Evolutionary conservation across 495 filamentous ascomycete species (phyloP), one percentile per base, ranked within the genome.

Genomic region (Lasiosphaeris hirsuta): DNA sequence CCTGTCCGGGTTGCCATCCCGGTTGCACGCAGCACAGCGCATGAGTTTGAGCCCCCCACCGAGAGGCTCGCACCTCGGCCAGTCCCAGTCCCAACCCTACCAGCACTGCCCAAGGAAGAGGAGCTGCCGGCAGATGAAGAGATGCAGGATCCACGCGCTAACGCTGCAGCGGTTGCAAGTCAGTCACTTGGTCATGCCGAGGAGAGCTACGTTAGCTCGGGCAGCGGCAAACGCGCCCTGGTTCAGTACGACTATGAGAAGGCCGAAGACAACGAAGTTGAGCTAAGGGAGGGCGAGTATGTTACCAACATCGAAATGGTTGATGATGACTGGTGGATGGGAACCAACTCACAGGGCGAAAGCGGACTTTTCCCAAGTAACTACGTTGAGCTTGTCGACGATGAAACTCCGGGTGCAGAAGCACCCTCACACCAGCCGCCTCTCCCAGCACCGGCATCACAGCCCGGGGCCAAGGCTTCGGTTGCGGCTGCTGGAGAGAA

Each of bases 251-350:
- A 99, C 66, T 99, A 99, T 62, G 92, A 96, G 58, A 96, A 92
- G 68, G 91, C 90, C 3, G 94, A 99, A 71, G 90, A 96, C 54
- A 99, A 99, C 67, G 94, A 99, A 69, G 77, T 97, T 42, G 90
- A 96, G 55, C 78, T 99, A 4, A 78, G 78, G n/a, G 94, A 99
- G 72, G 91, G 92, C 14, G 90, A 96, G 54, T 84, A 86, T 62
- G 86, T 99, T 37, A 92, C 86, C n/a, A 85, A 96, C 59, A 96
- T 99, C 65, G 91, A 99, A 44, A 95, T 96, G 90, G 91, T 98
- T 1, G 95, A 98, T 60, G 82, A 83, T 45, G 93, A 97, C 68
- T 99, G 94, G 94, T 99, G 94, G 94, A 86, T 94, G 81, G 94
- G 94, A 10, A 85, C 85, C 54, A 97, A 97, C 69, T 65, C 74